Evolutionary conservation across 2,329 filamentous ascomycete species (phyloP).

Genomic region (Coleophoma cylindrospora): DNA sequence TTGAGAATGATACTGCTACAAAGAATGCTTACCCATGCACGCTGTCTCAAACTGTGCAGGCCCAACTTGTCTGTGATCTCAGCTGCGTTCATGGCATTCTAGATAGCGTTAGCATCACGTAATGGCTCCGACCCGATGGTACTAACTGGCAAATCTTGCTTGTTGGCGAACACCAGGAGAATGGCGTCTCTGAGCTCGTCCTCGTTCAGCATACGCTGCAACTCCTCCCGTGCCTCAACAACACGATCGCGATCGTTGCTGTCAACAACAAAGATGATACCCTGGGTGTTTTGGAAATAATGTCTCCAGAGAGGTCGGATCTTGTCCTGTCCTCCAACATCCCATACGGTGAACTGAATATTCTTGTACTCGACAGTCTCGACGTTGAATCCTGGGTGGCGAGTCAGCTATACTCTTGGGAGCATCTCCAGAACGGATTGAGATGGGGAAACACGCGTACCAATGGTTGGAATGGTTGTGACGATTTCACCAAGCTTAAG

Average conservation of each 20-base stretch:
- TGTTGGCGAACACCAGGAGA: constrained; percentile 98
- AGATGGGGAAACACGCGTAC: constrained; percentile 43
- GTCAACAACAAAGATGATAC: constrained; percentile 99
- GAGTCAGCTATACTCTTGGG: background rate
- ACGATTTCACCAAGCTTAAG: constrained; percentile 99
- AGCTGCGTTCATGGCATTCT: constrained; percentile 99
- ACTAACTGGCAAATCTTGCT: constrained; percentile 97
- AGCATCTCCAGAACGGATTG: constrained; percentile 4
- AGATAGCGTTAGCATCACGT: constrained; percentile 25
- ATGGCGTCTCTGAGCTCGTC: constrained; percentile 97
- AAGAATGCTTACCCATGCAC: constrained; percentile 80
- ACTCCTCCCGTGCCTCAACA: constrained; percentile 91
- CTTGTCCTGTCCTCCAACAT: constrained; percentile 99
- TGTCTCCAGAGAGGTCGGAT: constrained; percentile 99
- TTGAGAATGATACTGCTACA: background rate
- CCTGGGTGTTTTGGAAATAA: constrained; percentile 99
- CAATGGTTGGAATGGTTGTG: constrained; percentile 98
- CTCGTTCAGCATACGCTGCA: constrained; percentile 98
- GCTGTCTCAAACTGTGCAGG: constrained; percentile 97
- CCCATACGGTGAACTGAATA: constrained; percentile 99
- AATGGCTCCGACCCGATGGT: background rate
- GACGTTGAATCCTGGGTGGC: constrained; percentile 83
- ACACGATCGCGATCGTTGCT: constrained; percentile 98
- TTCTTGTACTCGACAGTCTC: constrained; percentile 99
- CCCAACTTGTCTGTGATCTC: constrained; percentile 99